A percentile compares a stretch with the other conserved stretches of the same genome.
phyloP scores from a whole-genome alignment of 305 asterid genomes.

The Solanum hybrid region DNA sequence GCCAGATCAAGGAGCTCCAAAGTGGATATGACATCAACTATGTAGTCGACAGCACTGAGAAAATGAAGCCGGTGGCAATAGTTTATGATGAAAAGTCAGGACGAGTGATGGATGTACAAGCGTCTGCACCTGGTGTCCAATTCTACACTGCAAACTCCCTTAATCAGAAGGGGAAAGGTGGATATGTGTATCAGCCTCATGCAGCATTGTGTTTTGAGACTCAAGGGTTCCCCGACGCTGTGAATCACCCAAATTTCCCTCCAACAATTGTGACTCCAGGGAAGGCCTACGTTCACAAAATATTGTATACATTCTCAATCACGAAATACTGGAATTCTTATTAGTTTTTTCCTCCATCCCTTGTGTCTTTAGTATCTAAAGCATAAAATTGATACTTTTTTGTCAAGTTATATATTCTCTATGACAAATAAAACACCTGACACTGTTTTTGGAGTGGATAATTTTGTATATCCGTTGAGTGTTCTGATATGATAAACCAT shows the following conservation, averaged over 20 bases:
- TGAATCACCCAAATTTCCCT: conserved; percentile 19
- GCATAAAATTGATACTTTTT: not conserved
- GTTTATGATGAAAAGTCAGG: conserved; percentile 4
- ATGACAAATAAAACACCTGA: not conserved
- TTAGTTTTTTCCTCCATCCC: not conserved
- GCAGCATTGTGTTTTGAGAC: conserved; percentile 18
- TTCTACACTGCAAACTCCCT: conserved; percentile 9
- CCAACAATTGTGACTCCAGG: not conserved
- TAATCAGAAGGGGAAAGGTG: conserved; percentile 13
- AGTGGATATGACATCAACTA: conserved; percentile 24
- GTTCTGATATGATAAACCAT: not conserved
- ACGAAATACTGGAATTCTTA: not conserved
- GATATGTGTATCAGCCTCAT: conserved; percentile 5
- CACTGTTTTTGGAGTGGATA: not conserved
- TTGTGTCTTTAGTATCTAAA: not conserved
- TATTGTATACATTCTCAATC: not conserved
- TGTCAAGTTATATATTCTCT: not conserved
- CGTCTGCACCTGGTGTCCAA: conserved; percentile 11
- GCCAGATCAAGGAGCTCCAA: conserved; percentile 39
- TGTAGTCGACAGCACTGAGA: not conserved
- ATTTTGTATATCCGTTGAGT: not conserved
- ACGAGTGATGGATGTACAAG: conserved; percentile 4
- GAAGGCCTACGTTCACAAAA: not conserved
- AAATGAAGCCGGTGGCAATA: conserved; percentile 1
- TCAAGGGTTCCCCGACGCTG: conserved; percentile 19